Base-by-base conservation (phyloP, 2,329 filamentous ascomycete genomes). In the Penicillium palitans region DNA sequence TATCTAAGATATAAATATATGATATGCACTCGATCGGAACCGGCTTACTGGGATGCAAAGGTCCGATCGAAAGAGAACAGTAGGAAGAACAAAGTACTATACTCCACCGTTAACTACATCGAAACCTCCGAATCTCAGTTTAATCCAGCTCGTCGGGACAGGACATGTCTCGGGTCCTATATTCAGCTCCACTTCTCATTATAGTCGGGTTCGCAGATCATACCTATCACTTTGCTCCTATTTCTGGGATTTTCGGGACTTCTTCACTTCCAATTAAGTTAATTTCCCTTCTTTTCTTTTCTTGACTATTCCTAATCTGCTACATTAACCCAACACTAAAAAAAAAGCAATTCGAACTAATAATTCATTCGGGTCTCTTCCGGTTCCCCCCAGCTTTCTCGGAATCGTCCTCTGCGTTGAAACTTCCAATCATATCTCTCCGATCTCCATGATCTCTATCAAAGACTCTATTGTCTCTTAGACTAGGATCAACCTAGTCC, bases 21-120 rank as follows among this genome's bases (percentile, higher is more conserved):
- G 27, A 37, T 33, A 51, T 51, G 47, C 40, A 40, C 19, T 42
- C 40, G 54, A 63, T 62, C 59, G 61, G 61, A 57, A 47, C 60
- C 61, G 37, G 54, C 48, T 24, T 42, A 31, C 61, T 66, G 62
- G 64, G 59, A 63, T 61, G 48, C 55, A 55, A 44, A 52, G 19
- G 41, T 47, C 56, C 50, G 52, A 31, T 41, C 44, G 52, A 58
- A 44, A 21, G 25, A 48, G 25, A 46, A 4, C 13, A 42, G 6
- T 15, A 33, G 17, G 42, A 39, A 37, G 8, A 2, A 45, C 17
- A 53, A 33, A 25, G 29, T 51, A 51, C 48, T 19, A 31, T n/a
- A 37, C 9, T 37, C 27, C 27, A 47, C 4, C 29, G 10, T 31
- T 3, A n/a, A 12, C 25, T 12, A 25, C 41, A 12, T 44, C 4